Evolutionary conservation across 2,329 filamentous ascomycete species (phyloP), one percentile per base, ranked within the genome.

Genomic region (Hypoxylon sp.): DNA sequence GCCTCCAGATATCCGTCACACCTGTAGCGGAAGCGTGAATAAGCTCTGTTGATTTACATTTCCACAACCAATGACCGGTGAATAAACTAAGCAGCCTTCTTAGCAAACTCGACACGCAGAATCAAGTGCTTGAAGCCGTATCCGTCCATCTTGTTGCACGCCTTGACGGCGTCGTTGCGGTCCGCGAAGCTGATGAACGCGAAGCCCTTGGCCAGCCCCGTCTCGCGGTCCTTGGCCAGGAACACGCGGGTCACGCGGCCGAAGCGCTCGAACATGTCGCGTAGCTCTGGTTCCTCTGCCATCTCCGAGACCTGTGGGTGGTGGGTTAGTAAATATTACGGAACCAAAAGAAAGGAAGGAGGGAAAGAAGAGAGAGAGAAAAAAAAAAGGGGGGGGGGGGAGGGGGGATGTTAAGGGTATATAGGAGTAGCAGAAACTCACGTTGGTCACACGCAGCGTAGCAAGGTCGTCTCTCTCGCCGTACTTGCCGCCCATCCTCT

Each of bases 171-270:
- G 82, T 99, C 96, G 74, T 86, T 83, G 75, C 96, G 87, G 81
- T 99, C 96, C 67, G 92, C 93, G 79, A 96, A 99, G 82, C 93
- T 97, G 86, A 99, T 97, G 82, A 99, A 99, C 26, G 97, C 97
- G 81, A 99, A 99, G 71, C 96, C 96, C 90, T 99, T 99, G 76
- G 96, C 96, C 80, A 95, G 86, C 69, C 94, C 93, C 44, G 96
- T 99, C 77, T 99, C 96, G 80, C 96, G 88, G 85, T 99, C 96
- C 88, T 98, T 98, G 77, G 96, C 96, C 78, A 99, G 84, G 87
- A 99, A 99, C 55, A 99, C 96, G 81, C 96, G 91, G 63, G 95
- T 98, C 79, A 99, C 96, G 75, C 94, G 93, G 78, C 96, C 96
- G 81, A 96, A 98, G 75, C 96, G 90, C 85, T 97, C 94, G 86